Evolutionary conservation across 2,329 filamentous ascomycete species (phyloP).

Genomic region (Aureobasidium sp.): DNA sequence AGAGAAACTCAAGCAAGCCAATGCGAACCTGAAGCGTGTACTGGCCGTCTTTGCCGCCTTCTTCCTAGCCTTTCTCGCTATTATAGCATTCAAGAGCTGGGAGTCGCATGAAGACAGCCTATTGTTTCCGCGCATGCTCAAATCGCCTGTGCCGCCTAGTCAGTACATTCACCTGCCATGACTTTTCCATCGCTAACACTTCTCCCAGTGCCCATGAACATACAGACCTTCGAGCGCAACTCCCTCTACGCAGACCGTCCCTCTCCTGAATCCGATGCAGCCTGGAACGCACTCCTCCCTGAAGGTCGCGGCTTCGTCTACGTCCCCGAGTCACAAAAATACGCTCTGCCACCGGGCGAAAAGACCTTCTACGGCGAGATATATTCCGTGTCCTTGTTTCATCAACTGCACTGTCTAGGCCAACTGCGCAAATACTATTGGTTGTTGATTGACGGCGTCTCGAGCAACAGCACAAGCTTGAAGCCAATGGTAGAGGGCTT

Average conservation of each 20-base stretch:
- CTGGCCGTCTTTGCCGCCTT: background rate
- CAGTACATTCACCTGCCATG: background rate
- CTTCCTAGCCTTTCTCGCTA: background rate
- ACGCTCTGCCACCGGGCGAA: slow-evolving; percentile 24
- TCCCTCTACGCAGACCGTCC: slow-evolving; percentile 20
- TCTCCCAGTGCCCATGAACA: slow-evolving; percentile 17
- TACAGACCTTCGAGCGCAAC: slow-evolving; percentile 22
- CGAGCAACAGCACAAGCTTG: slow-evolving; percentile 19
- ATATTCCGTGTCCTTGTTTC: slow-evolving; percentile 29
- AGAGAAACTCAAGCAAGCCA: background rate
- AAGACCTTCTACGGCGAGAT: slow-evolving; percentile 21
- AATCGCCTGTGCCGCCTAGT: background rate
- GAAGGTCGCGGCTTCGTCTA: slow-evolving; percentile 28
- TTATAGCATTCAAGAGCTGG: slow-evolving; percentile 7
- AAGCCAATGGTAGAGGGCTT: slow-evolving; percentile 17
- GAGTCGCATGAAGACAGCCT: background rate
- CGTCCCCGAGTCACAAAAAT: slow-evolving; percentile 20
- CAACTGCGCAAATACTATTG: slow-evolving; percentile 25
- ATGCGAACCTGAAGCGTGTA: slow-evolving; percentile 1
- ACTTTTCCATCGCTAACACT: background rate
- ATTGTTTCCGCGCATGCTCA: background rate
- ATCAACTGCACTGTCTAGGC: slow-evolving; percentile 29
- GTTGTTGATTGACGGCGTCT: slow-evolving; percentile 20
- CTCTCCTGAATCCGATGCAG: slow-evolving; percentile 20
- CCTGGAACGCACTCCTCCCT: slow-evolving; percentile 24